phyloP scores from a whole-genome alignment of 345 rosid genomes.

The Orychophragmus violaceus region DNA sequence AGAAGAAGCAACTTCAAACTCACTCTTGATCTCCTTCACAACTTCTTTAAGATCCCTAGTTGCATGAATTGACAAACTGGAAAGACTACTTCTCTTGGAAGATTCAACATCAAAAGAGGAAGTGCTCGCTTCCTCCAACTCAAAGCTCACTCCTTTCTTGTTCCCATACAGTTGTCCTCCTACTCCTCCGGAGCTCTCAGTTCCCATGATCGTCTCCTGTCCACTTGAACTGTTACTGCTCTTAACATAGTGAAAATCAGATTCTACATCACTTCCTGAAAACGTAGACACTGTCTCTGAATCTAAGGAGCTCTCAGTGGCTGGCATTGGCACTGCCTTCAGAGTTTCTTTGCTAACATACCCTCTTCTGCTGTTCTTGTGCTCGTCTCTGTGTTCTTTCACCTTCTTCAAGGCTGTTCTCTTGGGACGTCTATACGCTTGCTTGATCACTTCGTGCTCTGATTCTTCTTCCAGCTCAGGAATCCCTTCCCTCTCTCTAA shows the following conservation, averaged over 20 bases:
- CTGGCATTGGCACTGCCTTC: slow-evolving; percentile 36
- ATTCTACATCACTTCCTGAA: slow-evolving; percentile 19
- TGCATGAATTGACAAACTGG: slow-evolving; percentile 56
- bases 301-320: slow-evolving; percentile 24
- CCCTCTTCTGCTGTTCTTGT: neutral
- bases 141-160: slow-evolving; percentile 72
- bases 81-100: slow-evolving; percentile 52
- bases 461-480: slow-evolving; percentile 92
- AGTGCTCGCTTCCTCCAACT: slow-evolving; percentile 51
- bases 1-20: slow-evolving; percentile 67
- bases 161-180: slow-evolving; percentile 36
- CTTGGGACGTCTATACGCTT: slow-evolving; percentile 33
- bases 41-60: slow-evolving; percentile 77
- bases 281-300: slow-evolving; percentile 23
- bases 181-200: slow-evolving; percentile 35
- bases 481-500: slow-evolving; percentile 90
- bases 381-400: slow-evolving; percentile 18
- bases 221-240: slow-evolving; percentile 31
- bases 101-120: slow-evolving; percentile 45
- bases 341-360: slow-evolving; percentile 54
- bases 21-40: slow-evolving; percentile 75
- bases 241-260: slow-evolving; percentile 27
- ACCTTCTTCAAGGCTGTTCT: slow-evolving; percentile 24
- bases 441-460: slow-evolving; percentile 53
- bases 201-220: slow-evolving; percentile 35